Evolutionary conservation across 2,329 filamentous ascomycete species (phyloP).

Genomic region (Conoideocrella luteorostrata): DNA sequence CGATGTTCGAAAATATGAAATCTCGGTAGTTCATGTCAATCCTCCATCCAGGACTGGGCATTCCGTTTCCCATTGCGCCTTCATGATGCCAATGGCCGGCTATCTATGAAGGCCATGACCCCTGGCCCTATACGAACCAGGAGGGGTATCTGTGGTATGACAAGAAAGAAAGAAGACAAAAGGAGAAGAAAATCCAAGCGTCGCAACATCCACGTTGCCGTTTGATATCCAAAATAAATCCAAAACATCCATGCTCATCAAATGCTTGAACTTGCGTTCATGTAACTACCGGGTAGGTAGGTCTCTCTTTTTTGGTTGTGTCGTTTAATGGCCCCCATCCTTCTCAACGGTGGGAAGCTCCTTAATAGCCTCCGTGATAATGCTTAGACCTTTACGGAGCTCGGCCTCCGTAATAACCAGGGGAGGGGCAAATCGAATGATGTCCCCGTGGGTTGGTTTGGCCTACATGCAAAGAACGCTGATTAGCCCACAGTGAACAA

Average conservation of each 20-base stretch:
- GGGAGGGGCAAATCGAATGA: conserved; percentile 95
- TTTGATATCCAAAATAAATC: neutral
- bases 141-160: conserved; percentile 10
- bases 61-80: conserved; percentile 7
- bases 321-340: conserved; percentile 29
- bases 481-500: neutral
- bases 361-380: conserved; percentile 74
- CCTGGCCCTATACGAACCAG: neutral
- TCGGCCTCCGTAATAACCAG: conserved; percentile 88
- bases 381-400: conserved; percentile 67
- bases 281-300: conserved; percentile 6
- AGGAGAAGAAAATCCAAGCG: neutral
- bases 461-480: conserved; percentile 49
- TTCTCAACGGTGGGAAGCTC: conserved; percentile 63
- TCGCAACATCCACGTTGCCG: neutral
- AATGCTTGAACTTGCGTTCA: conserved; percentile 19
- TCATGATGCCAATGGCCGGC: conserved; percentile 4
- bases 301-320: neutral
- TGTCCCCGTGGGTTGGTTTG: conserved; percentile 97
- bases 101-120: conserved; percentile 6
- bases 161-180: neutral
- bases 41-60: conserved; percentile 4
- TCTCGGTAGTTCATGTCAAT: conserved; percentile 6
- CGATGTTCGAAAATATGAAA: neutral
- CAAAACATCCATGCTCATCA: conserved; percentile 4